Conservation (phyloP, 371 early-diverging fungal genomes). For the Nematocida major region DNA sequence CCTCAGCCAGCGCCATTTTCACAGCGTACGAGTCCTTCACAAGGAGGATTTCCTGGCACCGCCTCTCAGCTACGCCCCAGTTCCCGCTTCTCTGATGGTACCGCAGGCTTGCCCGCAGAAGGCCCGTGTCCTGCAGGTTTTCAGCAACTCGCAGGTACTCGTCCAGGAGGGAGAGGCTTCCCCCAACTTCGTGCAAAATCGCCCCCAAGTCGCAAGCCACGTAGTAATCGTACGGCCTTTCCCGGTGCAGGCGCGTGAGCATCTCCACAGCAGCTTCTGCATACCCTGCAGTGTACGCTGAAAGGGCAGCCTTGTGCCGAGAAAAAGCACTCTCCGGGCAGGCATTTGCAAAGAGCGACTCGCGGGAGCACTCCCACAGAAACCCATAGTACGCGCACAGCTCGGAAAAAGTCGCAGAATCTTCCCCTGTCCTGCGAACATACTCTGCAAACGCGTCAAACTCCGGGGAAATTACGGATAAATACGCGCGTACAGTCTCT, state of each 20-base stretch:
- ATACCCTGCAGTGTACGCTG: constrained; percentile 11
- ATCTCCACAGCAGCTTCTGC: neutral
- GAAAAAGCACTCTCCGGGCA: neutral
- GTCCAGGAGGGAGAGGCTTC: neutral
- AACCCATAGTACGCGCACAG: constrained; percentile 28
- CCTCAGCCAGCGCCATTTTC: constrained; percentile 30
- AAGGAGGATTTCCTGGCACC: constrained; percentile 21
- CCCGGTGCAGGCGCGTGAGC: constrained; percentile 2
- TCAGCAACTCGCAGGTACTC: neutral
- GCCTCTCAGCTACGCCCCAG: constrained; percentile 31
- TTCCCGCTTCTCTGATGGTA: neutral
- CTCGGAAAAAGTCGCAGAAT: too few species aligned
- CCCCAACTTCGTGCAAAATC: neutral
- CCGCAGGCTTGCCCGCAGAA: constrained; percentile 2
- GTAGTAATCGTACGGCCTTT: constrained; percentile 12
- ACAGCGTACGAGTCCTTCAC: constrained; percentile 5
- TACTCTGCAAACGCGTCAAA: neutral
- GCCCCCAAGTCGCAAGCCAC: constrained; percentile 13
- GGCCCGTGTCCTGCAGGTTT: neutral
- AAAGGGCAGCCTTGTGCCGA: constrained; percentile 1
- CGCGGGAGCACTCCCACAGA: constrained; percentile 7
- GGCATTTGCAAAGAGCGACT: neutral
- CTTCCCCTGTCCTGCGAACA: neutral
- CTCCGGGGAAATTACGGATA: neutral
- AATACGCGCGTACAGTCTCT: neutral